Percentiles rank a stretch among this genome's conserved stretches.
Evolutionary conservation across 2,329 filamentous ascomycete species (phyloP).

Genomic region (Chaetomium strumarium): DNA sequence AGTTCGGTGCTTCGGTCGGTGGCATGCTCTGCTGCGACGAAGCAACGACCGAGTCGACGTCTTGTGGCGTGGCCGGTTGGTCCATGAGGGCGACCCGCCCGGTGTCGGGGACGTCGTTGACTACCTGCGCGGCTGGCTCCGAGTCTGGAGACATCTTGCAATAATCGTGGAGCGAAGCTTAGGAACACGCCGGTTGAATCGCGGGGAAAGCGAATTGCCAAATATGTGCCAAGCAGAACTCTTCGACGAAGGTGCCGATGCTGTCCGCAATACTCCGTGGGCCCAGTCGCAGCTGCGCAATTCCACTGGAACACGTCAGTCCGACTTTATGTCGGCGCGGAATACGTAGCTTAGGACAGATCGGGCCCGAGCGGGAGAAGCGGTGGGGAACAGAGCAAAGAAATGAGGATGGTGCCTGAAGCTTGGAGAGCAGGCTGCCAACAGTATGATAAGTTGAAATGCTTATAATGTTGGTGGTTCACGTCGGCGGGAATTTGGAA

Average conservation of each 20-base stretch:
- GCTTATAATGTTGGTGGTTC: too few relatives aligned
- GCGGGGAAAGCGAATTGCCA: too few relatives aligned
- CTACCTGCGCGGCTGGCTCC: constrained; percentile 30
- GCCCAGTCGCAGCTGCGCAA: constrained; percentile 2
- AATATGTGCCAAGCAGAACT: not conserved
- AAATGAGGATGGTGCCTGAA: too few relatives aligned
- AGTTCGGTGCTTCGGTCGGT: constrained; percentile 50
- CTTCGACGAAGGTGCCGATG: not conserved
- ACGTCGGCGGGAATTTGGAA: too few relatives aligned
- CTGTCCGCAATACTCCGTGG: not conserved
- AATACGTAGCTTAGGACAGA: not conserved
- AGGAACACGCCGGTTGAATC: too few relatives aligned
- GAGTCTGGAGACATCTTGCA: constrained; percentile 28
- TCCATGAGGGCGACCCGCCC: constrained; percentile 25
- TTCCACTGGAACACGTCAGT: constrained; percentile 20
- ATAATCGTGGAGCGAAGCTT: too few relatives aligned
- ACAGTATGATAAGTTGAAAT: too few relatives aligned
- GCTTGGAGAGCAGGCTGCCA: too few relatives aligned
- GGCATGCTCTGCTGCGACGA: constrained; percentile 51
- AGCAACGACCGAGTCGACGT: constrained; percentile 24
- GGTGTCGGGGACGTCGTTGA: constrained; percentile 27
- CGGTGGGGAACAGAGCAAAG: not conserved
- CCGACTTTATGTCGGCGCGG: constrained; percentile 5
- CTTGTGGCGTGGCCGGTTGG: constrained; percentile 31
- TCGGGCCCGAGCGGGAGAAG: not conserved